These are phyloP conservation scores for Chlorociboria aeruginascens DNA, from an alignment of 495 filamentous ascomycete genomes.

Conservation along the genomic window DNA sequence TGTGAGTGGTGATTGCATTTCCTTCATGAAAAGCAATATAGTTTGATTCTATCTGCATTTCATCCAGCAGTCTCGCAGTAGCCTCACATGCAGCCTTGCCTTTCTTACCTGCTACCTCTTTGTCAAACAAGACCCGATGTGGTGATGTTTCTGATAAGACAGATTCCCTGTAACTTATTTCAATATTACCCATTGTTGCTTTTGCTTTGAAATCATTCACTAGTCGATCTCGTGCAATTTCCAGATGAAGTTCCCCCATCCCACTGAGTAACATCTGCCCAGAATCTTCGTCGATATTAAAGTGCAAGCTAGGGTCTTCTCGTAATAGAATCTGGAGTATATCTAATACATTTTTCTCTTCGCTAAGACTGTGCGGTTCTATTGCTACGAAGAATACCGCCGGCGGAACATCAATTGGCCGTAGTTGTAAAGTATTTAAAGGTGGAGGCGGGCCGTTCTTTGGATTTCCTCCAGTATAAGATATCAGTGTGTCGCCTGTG, in stretches of 20 bases:
- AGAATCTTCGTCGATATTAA: slow-evolving; percentile 76
- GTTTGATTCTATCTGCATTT: slow-evolving; percentile 17
- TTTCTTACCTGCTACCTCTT: slow-evolving; percentile 64
- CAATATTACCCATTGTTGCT: slow-evolving; percentile 81
- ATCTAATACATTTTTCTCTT: slow-evolving; percentile 67
- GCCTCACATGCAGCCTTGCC: slow-evolving; percentile 68
- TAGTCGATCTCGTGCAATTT: slow-evolving; percentile 82
- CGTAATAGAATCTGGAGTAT: slow-evolving; percentile 64
- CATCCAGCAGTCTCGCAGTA: slow-evolving; percentile 45
- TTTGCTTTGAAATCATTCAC: slow-evolving; percentile 82
- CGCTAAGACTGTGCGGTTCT: slow-evolving; percentile 67
- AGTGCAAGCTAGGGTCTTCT: slow-evolving; percentile 89
- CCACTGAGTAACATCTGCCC: slow-evolving; percentile 88
- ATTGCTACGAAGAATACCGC: slow-evolving; percentile 93
- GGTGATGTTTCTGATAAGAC: slow-evolving; percentile 39
- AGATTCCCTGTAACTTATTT: slow-evolving; percentile 89
- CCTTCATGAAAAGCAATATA: slow-evolving; percentile 31
- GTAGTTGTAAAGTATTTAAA: slow-evolving; percentile 65
- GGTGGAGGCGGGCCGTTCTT: slow-evolving; percentile 54
- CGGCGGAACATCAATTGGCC: slow-evolving; percentile 80
- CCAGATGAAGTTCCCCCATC: slow-evolving; percentile 97
- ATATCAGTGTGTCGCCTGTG: slow-evolving; percentile 85
- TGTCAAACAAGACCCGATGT: slow-evolving; percentile 57
- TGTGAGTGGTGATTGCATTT: slow-evolving; percentile 49
- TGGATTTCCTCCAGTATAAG: slow-evolving; percentile 48